phyloP scores from a whole-genome alignment of 805 yeast genomes.

The Cyberlindnera mississippiensis region DNA sequence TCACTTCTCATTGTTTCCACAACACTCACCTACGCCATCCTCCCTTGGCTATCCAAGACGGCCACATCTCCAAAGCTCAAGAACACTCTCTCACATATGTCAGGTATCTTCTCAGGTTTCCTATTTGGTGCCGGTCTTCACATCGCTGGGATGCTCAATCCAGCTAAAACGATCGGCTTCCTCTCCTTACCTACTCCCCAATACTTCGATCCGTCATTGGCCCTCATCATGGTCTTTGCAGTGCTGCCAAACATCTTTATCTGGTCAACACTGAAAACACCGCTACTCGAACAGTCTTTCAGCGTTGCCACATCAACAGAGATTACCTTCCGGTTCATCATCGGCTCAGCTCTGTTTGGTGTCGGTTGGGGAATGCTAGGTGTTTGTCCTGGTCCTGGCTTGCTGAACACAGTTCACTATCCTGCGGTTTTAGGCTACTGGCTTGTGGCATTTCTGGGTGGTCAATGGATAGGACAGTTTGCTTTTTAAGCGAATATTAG shows the following conservation, averaged over 20 bases:
- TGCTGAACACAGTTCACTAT: constrained; percentile 26
- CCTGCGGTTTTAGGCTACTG: constrained; percentile 5
- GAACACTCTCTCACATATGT: too few relatives aligned
- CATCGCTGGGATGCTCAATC: constrained; percentile 44
- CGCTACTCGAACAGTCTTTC: constrained; percentile 23
- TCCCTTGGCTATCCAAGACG: constrained; percentile 29
- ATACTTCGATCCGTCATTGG: constrained; percentile 45
- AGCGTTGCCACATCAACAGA: constrained; percentile 25
- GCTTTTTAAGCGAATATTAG: neutral
- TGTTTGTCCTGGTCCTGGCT: constrained; percentile 52
- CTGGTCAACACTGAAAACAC: constrained; percentile 29
- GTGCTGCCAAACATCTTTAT: constrained; percentile 42
- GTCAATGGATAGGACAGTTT: constrained; percentile 7
- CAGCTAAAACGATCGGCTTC: constrained; percentile 44
- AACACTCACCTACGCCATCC: constrained; percentile 22
- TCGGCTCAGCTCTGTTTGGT: constrained; percentile 45
- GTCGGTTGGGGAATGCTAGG: constrained; percentile 52
- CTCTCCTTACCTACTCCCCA: constrained; percentile 33
- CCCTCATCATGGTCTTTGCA: constrained; percentile 39
- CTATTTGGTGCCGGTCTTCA: constrained; percentile 44
- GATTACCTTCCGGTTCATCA: constrained; percentile 30
- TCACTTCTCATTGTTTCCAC: constrained; percentile 5
- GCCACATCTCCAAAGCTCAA: too few relatives aligned
- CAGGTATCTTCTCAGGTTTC: constrained; percentile 29
- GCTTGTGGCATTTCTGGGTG: constrained; percentile 14